Conservation (phyloP, 306 rosid species). For the Vigna unguiculata region DNA sequence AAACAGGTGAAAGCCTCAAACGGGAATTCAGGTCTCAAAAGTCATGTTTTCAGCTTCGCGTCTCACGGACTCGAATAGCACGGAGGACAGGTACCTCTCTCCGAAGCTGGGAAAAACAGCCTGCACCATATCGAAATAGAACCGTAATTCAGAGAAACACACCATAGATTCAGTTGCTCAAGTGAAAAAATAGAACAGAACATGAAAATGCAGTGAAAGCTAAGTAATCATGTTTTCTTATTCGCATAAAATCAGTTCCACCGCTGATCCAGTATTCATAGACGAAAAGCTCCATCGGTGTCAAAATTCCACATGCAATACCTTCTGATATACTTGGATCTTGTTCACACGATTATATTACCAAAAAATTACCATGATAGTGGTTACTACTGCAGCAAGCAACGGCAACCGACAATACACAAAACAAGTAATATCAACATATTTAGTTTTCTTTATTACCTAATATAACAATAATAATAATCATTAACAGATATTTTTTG, state of each 20-base stretch:
- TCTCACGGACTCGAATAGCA: slow-evolving; percentile 73
- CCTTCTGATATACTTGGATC: too few relatives aligned
- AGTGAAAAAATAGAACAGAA: background rate
- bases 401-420: too few relatives aligned
- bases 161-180: background rate
- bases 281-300: too few relatives aligned
- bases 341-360: too few relatives aligned
- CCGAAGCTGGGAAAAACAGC: slow-evolving; percentile 86
- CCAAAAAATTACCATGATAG: too few relatives aligned
- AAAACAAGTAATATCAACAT: too few relatives aligned
- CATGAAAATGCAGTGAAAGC: background rate
- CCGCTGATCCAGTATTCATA: background rate
- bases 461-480: too few relatives aligned
- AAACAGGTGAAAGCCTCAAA: slow-evolving; percentile 30
- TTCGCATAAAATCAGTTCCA: background rate
- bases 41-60: slow-evolving; percentile 74
- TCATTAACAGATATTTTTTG: too few relatives aligned
- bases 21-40: slow-evolving; percentile 58
- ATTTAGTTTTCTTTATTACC: too few relatives aligned
- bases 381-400: too few relatives aligned
- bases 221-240: background rate
- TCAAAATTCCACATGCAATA: too few relatives aligned
- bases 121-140: slow-evolving; percentile 47
- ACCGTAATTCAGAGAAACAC: background rate
- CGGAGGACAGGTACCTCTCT: slow-evolving; percentile 82